Percentiles rank a stretch among this genome's conserved stretches.
Evolutionary conservation across 2,329 filamentous ascomycete genomes (phyloP).

Genomic region (Penicillium fuscoglaucum): DNA sequence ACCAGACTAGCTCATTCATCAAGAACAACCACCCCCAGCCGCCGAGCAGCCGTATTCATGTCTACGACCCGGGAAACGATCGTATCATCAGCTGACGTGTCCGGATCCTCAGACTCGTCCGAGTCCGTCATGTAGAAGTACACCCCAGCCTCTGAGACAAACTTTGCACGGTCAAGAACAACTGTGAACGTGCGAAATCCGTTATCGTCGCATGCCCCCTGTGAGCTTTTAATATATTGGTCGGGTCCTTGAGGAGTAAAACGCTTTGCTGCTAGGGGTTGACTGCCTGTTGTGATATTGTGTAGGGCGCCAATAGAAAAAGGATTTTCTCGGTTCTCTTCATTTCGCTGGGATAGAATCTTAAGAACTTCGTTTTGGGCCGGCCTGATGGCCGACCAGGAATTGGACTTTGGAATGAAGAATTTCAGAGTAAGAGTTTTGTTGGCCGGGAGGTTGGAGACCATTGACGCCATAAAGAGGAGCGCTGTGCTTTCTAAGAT

Average conservation of each 20-base stretch:
- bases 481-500: slow-evolving; percentile 16
- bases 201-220: no score
- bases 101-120: no score
- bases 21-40: slow-evolving; percentile 13
- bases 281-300: background rate
- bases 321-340: background rate
- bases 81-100: slow-evolving; percentile 5
- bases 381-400: slow-evolving; percentile 16
- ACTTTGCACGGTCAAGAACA: slow-evolving; percentile 16
- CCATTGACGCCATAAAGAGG: slow-evolving; percentile 12
- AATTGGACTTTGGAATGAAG: slow-evolving; percentile 15
- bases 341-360: slow-evolving; percentile 6
- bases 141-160: slow-evolving; percentile 16
- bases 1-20: slow-evolving; percentile 9
- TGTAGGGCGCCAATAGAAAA: slow-evolving; percentile 16
- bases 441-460: slow-evolving; percentile 9
- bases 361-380: slow-evolving; percentile 10
- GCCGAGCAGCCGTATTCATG: slow-evolving; percentile 13
- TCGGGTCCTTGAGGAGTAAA: background rate
- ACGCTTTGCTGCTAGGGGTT: no score
- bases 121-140: slow-evolving; percentile 11
- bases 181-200: slow-evolving; percentile 12
- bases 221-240: background rate
- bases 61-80: slow-evolving; percentile 7
- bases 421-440: slow-evolving; percentile 18